Evolutionary conservation across 176 grass and related monocot genomes (phyloP).

Genomic region (Juncus effusus): DNA sequence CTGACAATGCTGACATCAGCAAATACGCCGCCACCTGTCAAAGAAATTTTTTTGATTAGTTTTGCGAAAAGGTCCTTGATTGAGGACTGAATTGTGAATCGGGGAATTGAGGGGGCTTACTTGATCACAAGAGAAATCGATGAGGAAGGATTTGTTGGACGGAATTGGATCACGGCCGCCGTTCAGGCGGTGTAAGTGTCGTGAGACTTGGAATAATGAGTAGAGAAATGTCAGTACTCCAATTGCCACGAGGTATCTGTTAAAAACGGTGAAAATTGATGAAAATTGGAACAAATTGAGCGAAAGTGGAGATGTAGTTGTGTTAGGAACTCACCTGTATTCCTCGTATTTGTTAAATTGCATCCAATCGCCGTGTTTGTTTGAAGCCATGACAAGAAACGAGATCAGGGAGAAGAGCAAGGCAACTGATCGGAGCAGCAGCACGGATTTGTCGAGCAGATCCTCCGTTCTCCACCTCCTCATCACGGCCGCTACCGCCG

Average conservation of each 20-base stretch:
- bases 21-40: constrained; percentile 70
- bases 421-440: constrained; percentile 42
- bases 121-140: constrained; percentile 85
- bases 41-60: constrained; percentile 8
- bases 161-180: constrained; percentile 52
- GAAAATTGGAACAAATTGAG: too few relatives aligned
- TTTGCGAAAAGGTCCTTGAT: not conserved
- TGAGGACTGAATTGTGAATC: not conserved
- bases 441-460: constrained; percentile 23
- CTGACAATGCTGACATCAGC: constrained; percentile 67
- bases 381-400: constrained; percentile 45
- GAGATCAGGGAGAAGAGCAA: constrained; percentile 44
- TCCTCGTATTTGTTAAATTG: constrained; percentile 63
- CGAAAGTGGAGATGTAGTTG: too few relatives aligned
- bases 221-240: constrained; percentile 61
- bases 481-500: constrained; percentile 3
- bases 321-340: constrained; percentile 35
- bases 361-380: constrained; percentile 78
- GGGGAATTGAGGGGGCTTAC: constrained; percentile 16
- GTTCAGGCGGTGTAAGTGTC: constrained; percentile 46
- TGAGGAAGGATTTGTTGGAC: constrained; percentile 31
- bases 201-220: constrained; percentile 52
- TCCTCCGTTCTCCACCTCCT: constrained; percentile 23
- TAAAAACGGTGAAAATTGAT: not conserved
- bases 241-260: constrained; percentile 66